A percentile compares a stretch with the other conserved stretches of the same genome.
Evolutionary conservation across 1,284 basidiomycete species (phyloP).

Genomic region (Microbotryum silenes-acaulis): DNA sequence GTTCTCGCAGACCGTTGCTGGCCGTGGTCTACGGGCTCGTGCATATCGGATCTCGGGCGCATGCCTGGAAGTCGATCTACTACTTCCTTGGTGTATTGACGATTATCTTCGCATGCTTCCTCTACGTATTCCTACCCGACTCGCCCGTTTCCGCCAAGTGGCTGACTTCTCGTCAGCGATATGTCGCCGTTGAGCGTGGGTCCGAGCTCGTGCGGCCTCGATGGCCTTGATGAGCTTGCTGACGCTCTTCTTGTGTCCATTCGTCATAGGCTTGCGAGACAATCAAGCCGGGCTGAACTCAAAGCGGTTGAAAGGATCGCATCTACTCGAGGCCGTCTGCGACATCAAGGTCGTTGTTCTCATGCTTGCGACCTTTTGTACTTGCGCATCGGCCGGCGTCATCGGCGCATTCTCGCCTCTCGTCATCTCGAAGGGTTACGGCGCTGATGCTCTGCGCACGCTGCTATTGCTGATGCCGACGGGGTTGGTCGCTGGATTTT

Average conservation of each 20-base stretch:
- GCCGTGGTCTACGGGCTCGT: not conserved
- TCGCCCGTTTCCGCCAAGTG: constrained; percentile 28
- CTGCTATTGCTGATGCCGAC: constrained; percentile 1
- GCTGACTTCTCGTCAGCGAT: constrained; percentile 34
- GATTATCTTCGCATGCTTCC: not conserved
- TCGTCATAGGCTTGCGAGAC: not conserved
- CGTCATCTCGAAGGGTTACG: not conserved
- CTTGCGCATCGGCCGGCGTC: not conserved
- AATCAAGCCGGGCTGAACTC: not conserved
- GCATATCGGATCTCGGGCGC: not conserved
- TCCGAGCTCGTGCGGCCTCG: not conserved
- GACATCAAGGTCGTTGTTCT: not conserved
- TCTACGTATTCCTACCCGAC: constrained; percentile 9
- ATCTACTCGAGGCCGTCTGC: not conserved
- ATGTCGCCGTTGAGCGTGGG: constrained; percentile 37
- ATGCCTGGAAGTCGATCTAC: constrained; percentile 6
- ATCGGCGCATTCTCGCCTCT: not conserved
- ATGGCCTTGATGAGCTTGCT: not conserved
- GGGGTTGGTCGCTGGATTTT: not conserved
- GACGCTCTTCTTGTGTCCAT: no score
- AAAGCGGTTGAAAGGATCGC: not conserved
- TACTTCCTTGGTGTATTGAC: constrained; percentile 13
- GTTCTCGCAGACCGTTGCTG: not conserved
- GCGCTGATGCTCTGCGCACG: not conserved
- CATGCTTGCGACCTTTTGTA: not conserved